These are phyloP conservation scores for Alternaria triticimaculans DNA, from an alignment of 2,329 filamentous ascomycete genomes.

Conservation along the genomic window DNA sequence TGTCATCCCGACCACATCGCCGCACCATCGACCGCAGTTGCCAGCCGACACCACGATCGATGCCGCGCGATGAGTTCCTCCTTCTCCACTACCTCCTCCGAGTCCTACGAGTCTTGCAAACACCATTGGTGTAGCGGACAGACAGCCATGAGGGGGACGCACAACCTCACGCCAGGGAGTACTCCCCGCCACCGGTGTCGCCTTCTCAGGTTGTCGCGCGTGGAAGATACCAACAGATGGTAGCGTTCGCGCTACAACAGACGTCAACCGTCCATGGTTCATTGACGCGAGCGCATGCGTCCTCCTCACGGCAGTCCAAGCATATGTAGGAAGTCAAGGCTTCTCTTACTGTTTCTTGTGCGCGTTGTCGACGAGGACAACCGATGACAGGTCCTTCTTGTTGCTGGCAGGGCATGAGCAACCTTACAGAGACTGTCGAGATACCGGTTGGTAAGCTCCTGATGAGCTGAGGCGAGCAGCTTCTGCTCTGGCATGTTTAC, in stretches of 20 bases:
- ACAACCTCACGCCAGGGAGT: constrained; percentile 27
- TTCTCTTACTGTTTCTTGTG: constrained; percentile 11
- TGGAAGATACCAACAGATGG: constrained; percentile 40
- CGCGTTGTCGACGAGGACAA: not conserved
- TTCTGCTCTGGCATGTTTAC: constrained; percentile 9
- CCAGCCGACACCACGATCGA: constrained; percentile 1
- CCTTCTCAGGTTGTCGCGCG: constrained; percentile 31
- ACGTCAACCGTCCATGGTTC: constrained; percentile 33
- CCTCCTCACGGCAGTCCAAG: constrained; percentile 15
- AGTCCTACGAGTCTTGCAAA: not conserved
- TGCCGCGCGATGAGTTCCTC: not conserved
- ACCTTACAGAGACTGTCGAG: not conserved
- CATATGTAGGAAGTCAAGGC: constrained; percentile 22
- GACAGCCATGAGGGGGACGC: constrained; percentile 16
- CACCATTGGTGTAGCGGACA: constrained; percentile 14
- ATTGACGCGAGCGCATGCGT: constrained; percentile 29
- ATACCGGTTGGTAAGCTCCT: constrained; percentile 15
- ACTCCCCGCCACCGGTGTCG: constrained; percentile 33
- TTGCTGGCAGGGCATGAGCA: not conserved
- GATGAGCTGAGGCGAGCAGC: constrained; percentile 10
- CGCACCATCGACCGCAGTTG: not conserved
- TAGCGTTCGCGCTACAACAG: constrained; percentile 29
- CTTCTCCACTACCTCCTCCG: not conserved
- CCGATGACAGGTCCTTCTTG: not conserved
- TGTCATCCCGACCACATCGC: not conserved